A percentile compares a stretch with the other conserved stretches of the same genome.
These are phyloP conservation scores for Saccharum hybrid DNA, from an alignment of 202 grass and related monocot species.

Conservation along the genomic window DNA sequence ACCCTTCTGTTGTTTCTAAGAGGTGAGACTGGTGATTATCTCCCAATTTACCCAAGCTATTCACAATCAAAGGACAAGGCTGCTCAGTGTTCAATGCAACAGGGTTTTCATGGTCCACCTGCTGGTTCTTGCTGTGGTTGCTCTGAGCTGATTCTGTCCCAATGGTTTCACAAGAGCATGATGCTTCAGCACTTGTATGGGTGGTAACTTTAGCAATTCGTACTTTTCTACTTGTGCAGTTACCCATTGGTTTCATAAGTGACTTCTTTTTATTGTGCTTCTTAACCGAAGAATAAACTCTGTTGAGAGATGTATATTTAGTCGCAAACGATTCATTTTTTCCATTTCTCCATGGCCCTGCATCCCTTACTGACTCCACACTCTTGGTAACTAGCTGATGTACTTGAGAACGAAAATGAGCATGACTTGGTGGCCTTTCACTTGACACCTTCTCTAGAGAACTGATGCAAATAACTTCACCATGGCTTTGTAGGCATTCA, in stretches of 20 bases:
- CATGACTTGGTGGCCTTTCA: constrained; percentile 8
- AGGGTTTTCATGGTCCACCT: constrained; percentile 24
- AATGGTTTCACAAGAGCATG: constrained; percentile 33
- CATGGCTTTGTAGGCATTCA: constrained; percentile 37
- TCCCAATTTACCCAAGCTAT: no score
- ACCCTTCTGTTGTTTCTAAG: no score
- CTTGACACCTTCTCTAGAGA: constrained; percentile 38
- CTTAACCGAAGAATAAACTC: not conserved
- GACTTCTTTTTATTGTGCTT: constrained; percentile 16
- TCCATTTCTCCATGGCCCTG: constrained; percentile 12
- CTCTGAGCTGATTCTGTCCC: constrained; percentile 22
- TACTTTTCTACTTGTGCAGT: not conserved
- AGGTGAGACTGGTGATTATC: no score
- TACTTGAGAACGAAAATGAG: constrained; percentile 4
- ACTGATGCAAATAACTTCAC: constrained; percentile 11
- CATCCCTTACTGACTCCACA: constrained; percentile 11
- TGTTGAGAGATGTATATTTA: constrained; percentile 32
- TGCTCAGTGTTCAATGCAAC: not conserved
- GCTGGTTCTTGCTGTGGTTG: constrained; percentile 18
- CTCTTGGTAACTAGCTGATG: constrained; percentile 32
- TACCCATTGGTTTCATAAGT: not conserved
- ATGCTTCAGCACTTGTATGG: constrained; percentile 21
- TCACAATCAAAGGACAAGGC: no score
- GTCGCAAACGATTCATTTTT: not conserved
- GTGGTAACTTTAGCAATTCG: constrained; percentile 15